Conservation (phyloP, 805 yeast genomes). For the Metschnikowia shivogae region DNA sequence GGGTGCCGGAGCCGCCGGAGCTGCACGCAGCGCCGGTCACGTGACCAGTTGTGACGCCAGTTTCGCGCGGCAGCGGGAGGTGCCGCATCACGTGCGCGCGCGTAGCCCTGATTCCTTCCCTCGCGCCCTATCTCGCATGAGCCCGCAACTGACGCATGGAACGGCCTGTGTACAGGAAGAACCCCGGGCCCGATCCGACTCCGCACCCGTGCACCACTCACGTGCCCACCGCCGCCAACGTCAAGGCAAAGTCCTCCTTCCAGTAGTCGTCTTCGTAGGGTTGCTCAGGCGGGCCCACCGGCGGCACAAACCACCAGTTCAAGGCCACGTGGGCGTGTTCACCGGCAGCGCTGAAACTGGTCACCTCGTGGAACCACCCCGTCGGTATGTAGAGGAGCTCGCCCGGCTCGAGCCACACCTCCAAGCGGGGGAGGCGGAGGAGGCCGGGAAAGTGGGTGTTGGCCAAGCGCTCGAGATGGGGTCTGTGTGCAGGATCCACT, state of each 20-base stretch:
- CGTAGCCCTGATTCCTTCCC: constrained; percentile 4
- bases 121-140: constrained; percentile 5
- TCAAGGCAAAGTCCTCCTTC: constrained; percentile 47
- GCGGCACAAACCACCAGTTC: constrained; percentile 76
- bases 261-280: constrained; percentile 52
- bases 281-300: constrained; percentile 32
- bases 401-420: constrained; percentile 54
- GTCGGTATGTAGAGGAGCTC: constrained; percentile 68
- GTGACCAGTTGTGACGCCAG: constrained; percentile 6
- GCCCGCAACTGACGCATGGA: constrained; percentile 1
- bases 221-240: constrained; percentile 24
- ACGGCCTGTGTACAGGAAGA: neutral
- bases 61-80: neutral
- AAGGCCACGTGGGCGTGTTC: constrained; percentile 53
- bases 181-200: too few species aligned
- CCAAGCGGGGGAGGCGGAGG: constrained; percentile 35
- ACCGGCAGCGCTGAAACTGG: constrained; percentile 47
- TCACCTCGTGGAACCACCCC: constrained; percentile 82
- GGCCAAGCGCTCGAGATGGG: constrained; percentile 33
- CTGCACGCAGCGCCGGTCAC: neutral
- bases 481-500: constrained; percentile 23
- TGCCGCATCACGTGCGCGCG: constrained; percentile 1
- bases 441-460: constrained; percentile 48
- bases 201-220: too few species aligned
- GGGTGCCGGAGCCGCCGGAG: too few species aligned